Evolutionary conservation across 345 rosid species (phyloP).

Genomic region (Trapa bicornis): DNA sequence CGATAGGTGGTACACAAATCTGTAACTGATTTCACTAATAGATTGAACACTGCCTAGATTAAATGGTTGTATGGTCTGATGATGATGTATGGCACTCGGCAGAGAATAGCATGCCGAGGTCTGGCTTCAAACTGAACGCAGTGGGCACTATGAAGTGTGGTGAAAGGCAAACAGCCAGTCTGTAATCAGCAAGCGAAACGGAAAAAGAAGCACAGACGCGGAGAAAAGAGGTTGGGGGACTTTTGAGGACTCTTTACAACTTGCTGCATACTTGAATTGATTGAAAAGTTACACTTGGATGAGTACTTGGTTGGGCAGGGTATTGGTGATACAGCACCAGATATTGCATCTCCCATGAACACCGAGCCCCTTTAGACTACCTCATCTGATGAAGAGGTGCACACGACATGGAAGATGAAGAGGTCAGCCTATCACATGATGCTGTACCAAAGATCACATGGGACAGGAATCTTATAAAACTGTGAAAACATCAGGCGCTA

Average conservation of each 20-base stretch:
- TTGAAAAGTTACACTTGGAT: neutral
- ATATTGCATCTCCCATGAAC: no score
- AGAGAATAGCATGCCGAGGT: neutral
- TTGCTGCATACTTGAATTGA: neutral
- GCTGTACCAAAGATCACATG: neutral
- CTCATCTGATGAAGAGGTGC: neutral
- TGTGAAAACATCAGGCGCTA: neutral
- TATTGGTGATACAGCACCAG: neutral
- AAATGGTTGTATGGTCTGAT: neutral
- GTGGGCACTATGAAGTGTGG: neutral
- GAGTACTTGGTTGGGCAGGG: neutral
- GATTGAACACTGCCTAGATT: neutral
- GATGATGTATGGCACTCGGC: neutral
- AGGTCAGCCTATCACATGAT: neutral
- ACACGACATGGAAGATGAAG: neutral
- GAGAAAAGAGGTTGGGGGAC: neutral
- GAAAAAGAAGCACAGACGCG: neutral
- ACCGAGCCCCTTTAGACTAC: neutral
- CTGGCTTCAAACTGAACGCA: neutral
- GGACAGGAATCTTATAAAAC: neutral
- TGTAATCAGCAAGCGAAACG: neutral
- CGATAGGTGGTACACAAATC: neutral
- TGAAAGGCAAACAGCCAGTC: neutral
- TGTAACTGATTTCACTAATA: neutral
- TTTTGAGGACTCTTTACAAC: neutral